Conservation (phyloP, 2,329 filamentous ascomycete genomes). For the Penicillium sp. region DNA sequence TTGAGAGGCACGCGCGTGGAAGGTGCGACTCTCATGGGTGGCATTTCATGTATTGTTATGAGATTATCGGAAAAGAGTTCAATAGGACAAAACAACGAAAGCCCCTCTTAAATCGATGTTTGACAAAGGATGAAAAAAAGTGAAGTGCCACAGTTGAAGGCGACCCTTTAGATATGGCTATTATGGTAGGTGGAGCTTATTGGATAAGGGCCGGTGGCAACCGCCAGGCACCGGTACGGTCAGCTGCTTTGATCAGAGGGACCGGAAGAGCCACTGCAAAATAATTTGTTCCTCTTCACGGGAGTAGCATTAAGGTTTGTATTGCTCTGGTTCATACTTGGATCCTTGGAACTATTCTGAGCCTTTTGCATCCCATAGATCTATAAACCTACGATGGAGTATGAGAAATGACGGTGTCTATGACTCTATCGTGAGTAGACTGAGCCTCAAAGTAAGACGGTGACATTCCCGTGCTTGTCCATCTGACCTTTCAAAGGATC, state of each 20-base stretch:
- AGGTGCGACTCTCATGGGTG: conserved; percentile 31
- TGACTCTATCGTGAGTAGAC: background rate
- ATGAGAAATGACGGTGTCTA: background rate
- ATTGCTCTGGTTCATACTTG: background rate
- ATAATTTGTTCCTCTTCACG: background rate
- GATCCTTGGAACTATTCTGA: background rate
- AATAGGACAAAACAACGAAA: background rate
- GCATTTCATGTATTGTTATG: background rate
- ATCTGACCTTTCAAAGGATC: too few species aligned
- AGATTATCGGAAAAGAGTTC: background rate
- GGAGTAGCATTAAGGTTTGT: background rate
- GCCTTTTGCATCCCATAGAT: background rate
- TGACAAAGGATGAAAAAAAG: background rate
- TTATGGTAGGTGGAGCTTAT: conserved; percentile 4
- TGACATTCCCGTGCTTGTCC: background rate
- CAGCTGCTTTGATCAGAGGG: conserved; percentile 7
- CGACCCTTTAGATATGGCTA: conserved; percentile 6
- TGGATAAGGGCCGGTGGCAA: conserved; percentile 26
- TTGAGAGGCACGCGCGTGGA: conserved; percentile 25
- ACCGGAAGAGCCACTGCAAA: conserved; percentile 5
- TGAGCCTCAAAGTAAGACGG: background rate
- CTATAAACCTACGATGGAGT: background rate
- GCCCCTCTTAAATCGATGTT: background rate
- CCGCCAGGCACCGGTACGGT: conserved; percentile 26
- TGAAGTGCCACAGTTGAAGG: conserved; percentile 10